Evolutionary conservation across 2,329 filamentous ascomycete species (phyloP), one percentile per base, ranked within the genome.

Genomic region (Dactylellina cionopaga): DNA sequence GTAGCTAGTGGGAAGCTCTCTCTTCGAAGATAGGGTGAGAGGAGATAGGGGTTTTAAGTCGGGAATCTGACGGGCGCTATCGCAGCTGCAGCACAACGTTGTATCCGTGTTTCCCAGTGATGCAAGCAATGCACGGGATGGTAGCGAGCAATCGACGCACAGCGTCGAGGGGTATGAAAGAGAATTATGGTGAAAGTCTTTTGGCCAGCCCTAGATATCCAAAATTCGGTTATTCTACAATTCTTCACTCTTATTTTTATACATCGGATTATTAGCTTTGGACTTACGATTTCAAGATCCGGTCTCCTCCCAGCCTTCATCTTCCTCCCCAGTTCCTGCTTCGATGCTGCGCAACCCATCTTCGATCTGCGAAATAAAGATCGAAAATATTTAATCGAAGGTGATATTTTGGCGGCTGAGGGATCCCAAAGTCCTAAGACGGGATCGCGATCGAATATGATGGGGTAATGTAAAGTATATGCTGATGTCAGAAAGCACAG

Each of bases 341-440:
- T 72, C 5, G 68, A 72, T 31, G 68, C 27, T 24, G 68, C 59
- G 46, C 68, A 72, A 44, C 68, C 68, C 68, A 72, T 72, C 29
- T 65, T 72, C 10, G 52, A 41, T 60, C 55, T 63, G 47, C 51
- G 43, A 24, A 64, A 59, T 15, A 64, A 35, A 24, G 51, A 44
- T 37, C 49, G 33, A 13, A 71, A 46, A 44, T 49, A 59, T 52
- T 22, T 72, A 25, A 51, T 72, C 17, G 58, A 64, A 24, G 58
- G 58, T n/a, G 58, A 51, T 72, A 64, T 64, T 54, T 71, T 72
- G 66, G 19, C 51, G 41, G 43, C 59, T 37, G 25, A 29, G 39
- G 44, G 19, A 51, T 51, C 44, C 63, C 63, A 44, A 41, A 39
- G 55, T 62, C 56, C 65, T 60, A 15, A 33, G 65, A 62, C 63